These are phyloP conservation scores for Hypoxylon sp. DNA, from an alignment of 2,329 filamentous ascomycete genomes.

Conservation along the genomic window DNA sequence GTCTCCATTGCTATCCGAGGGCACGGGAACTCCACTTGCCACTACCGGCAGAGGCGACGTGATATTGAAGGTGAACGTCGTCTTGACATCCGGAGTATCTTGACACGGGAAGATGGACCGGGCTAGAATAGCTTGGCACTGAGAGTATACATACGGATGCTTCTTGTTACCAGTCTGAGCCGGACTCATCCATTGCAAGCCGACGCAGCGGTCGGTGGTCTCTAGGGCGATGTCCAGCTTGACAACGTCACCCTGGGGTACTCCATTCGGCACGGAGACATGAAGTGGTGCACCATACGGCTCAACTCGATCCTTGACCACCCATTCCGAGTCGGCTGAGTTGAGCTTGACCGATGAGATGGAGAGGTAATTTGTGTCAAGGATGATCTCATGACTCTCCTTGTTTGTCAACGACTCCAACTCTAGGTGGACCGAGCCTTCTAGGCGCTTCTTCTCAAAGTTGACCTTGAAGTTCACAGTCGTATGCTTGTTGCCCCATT, in stretches of 20 bases:
- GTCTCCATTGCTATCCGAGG: slow-evolving; percentile 62
- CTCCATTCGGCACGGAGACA: slow-evolving; percentile 71
- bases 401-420: slow-evolving; percentile 83
- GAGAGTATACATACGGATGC: slow-evolving; percentile 97
- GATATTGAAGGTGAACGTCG: slow-evolving; percentile 91
- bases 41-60: slow-evolving; percentile 90
- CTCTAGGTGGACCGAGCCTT: slow-evolving; percentile 81
- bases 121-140: slow-evolving; percentile 96
- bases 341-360: slow-evolving; percentile 80
- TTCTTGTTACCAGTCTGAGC: slow-evolving; percentile 96
- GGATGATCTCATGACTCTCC: slow-evolving; percentile 80
- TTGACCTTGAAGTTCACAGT: slow-evolving; percentile 85
- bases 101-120: slow-evolving; percentile 96
- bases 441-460: slow-evolving; percentile 83
- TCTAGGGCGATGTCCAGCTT: slow-evolving; percentile 76
- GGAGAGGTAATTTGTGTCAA: slow-evolving; percentile 89
- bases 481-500: slow-evolving; percentile 88
- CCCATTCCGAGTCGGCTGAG: slow-evolving; percentile 75
- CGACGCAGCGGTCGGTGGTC: slow-evolving; percentile 90
- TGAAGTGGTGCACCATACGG: slow-evolving; percentile 82
- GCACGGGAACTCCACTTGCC: slow-evolving; percentile 81
- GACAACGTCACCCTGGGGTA: slow-evolving; percentile 66
- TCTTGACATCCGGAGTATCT: slow-evolving; percentile 97
- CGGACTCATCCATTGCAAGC: slow-evolving; percentile 94
- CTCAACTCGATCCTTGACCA: slow-evolving; percentile 76